Base-by-base conservation (phyloP, 1,139 yeast species). In the Lodderomyces margitis region DNA sequence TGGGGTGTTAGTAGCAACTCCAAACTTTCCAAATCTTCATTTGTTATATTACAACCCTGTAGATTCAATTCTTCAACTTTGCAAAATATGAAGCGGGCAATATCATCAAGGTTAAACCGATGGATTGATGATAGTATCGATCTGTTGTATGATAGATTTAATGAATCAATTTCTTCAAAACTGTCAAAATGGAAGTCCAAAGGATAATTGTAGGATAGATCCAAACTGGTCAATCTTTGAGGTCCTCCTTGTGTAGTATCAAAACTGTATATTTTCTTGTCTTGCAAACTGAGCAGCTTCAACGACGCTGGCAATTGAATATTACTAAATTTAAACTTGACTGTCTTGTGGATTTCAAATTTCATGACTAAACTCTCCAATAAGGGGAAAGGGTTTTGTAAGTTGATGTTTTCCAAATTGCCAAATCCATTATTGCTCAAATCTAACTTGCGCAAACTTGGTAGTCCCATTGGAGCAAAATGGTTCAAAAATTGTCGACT, bases 1-100 rank as follows among this genome's bases (percentile, higher is more conserved):
- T 23, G 11, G 8, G 25, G 8, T 23, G 25, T 23, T 23, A 11
- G 9, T 28, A n/a, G 12, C 14, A 7, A 40, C 19, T 43, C 46
- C 10, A 48, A 38, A 12, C 39, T 37, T 36, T 48, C 50, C 21
- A 48, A 39, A 30, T 46, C 47, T 28, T 46, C 46, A 44, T 48
- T 47, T 20, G 40, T 38, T 7, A 48, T 47, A 28, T 48, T 48
- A 25, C 50, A 47, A 5, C 51, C 50, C 23, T 45, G 48, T 21
- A 48, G 42, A 35, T 41, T 39, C 17, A 48, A 41, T 34, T 43
- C 46, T 6, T 25, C 39, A 5, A 47, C 43, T 14, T 37, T 41
- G 24, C 39, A 41, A 21, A 48, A 45, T 3, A 48, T 39, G 30
- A 31, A 48, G n/a, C 36, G 28, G 15, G 48, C 35, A 11, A 47